A percentile compares a stretch with the other conserved stretches of the same genome.
Evolutionary conservation across 306 rosid species (phyloP).

Genomic region (Cicer bijugum): DNA sequence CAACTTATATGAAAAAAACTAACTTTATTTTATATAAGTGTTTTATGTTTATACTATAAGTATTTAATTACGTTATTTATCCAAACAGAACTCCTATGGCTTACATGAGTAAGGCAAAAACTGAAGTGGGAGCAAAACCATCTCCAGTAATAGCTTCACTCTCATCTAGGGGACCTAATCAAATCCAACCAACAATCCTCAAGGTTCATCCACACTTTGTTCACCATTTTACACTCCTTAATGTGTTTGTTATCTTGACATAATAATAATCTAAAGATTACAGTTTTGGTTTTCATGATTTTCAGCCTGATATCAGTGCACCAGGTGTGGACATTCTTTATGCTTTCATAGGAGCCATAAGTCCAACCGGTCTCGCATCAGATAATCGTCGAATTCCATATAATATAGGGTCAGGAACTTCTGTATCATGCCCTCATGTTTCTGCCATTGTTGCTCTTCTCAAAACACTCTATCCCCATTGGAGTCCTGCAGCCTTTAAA

Average conservation of each 20-base stretch:
- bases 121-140: constrained; percentile 55
- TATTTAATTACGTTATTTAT: too few relatives aligned
- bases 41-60: too few relatives aligned
- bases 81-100: constrained; percentile 50
- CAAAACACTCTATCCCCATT: constrained; percentile 55
- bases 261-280: not conserved
- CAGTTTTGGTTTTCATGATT: constrained; percentile 10
- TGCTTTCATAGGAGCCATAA: constrained; percentile 47
- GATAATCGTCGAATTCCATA: constrained; percentile 53
- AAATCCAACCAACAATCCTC: constrained; percentile 50
- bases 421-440: constrained; percentile 66
- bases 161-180: constrained; percentile 71
- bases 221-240: not conserved
- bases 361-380: constrained; percentile 28
- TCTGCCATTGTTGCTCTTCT: constrained; percentile 65
- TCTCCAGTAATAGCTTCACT: constrained; percentile 69
- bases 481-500: constrained; percentile 69
- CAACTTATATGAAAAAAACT: too few relatives aligned
- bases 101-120: constrained; percentile 53
- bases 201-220: constrained; percentile 54
- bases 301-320: constrained; percentile 68
- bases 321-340: constrained; percentile 66
- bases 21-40: too few relatives aligned
- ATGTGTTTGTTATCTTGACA: not conserved
- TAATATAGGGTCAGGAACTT: constrained; percentile 54